Evolutionary conservation across 495 filamentous ascomycete species (phyloP).

Genomic region (Ramalina intermedia): DNA sequence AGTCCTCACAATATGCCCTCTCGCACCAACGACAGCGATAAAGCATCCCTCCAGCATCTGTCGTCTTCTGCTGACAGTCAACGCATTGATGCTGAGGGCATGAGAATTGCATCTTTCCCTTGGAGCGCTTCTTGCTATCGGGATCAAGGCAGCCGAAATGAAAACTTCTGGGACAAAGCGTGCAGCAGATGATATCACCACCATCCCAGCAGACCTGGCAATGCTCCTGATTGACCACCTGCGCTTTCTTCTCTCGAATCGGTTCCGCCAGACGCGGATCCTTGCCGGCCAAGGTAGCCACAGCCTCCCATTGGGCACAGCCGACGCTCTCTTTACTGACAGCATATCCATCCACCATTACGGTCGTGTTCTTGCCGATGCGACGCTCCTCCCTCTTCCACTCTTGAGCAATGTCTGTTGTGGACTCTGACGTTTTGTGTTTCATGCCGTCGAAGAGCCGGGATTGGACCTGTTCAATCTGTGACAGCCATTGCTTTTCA

Average conservation of each 20-base stretch:
- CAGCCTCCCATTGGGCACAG: constrained; percentile 40
- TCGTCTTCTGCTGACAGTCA: constrained; percentile 38
- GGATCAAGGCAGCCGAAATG: constrained; percentile 37
- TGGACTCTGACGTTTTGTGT: constrained; percentile 22
- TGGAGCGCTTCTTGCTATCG: constrained; percentile 22
- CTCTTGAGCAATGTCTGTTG: constrained; percentile 25
- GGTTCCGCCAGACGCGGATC: constrained; percentile 21
- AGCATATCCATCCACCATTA: constrained; percentile 44
- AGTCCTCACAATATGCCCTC: constrained; percentile 46
- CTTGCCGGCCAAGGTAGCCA: constrained; percentile 42
- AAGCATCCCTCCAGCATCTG: constrained; percentile 43
- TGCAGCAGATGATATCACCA: constrained; percentile 33
- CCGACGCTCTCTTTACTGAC: constrained; percentile 44
- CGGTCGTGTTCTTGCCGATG: constrained; percentile 42
- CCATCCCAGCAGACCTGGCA: constrained; percentile 43
- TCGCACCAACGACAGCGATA: constrained; percentile 45
- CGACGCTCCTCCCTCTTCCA: constrained; percentile 34
- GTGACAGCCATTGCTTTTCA: constrained; percentile 42
- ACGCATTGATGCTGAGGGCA: constrained; percentile 47
- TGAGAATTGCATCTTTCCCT: constrained; percentile 26
- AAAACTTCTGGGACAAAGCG: constrained; percentile 41
- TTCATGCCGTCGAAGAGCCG: constrained; percentile 45
- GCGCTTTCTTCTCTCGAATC: constrained; percentile 23
- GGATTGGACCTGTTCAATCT: constrained; percentile 44
- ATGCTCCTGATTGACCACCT: constrained; percentile 36